Base-by-base conservation (phyloP, 805 yeast species). In the Pichia nanzhaoensis region DNA sequence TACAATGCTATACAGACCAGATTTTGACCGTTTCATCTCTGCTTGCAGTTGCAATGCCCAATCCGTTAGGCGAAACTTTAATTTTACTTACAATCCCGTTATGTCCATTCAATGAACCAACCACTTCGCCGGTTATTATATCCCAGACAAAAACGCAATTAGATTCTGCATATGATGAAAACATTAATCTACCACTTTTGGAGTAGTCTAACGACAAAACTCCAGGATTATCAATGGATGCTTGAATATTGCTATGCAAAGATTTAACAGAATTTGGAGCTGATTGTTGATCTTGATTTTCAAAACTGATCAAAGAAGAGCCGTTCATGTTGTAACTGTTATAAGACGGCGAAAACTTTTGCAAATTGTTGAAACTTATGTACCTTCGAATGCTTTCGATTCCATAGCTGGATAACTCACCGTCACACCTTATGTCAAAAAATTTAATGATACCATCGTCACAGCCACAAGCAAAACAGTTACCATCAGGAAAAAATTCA, bases 141-240 rank as follows among this genome's bases (percentile, higher is more conserved):
- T 89, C 97, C 93, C 95, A 85, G 3, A 84, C 71, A 17, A 82
- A 65, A 53, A 91, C 81, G 1, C 85, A 84, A 8, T 55, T 41
- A 44, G 75, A 73, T 46, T 88, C 93, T 0, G 88, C 77, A 58
- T 85, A 85, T 42, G 91, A 82, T 1, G 80, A 74, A 59, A 82
- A 84, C 67, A 88, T 63, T 20, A 87, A 60, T 38, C 96, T 65
- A 0, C 95, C 95, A 31, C 89, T 79, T 8, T 63, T 65, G 39
- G 95, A 81, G 55, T 83, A 80, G 58, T 82, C 91, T 16, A 88
- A 54, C 0, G 93, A 79, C 3, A 77, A 67, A 18, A 88, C 80
- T 12, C 91, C 89, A n/a, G 82, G 79, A 27, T 72, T 71, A 46
- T 81, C 84, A 39, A 78, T 46, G 4, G 69, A 60, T 10, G 58